Evolutionary conservation across 257 asterid genomes (phyloP).

Genomic region (Galeopsis tetrahit): DNA sequence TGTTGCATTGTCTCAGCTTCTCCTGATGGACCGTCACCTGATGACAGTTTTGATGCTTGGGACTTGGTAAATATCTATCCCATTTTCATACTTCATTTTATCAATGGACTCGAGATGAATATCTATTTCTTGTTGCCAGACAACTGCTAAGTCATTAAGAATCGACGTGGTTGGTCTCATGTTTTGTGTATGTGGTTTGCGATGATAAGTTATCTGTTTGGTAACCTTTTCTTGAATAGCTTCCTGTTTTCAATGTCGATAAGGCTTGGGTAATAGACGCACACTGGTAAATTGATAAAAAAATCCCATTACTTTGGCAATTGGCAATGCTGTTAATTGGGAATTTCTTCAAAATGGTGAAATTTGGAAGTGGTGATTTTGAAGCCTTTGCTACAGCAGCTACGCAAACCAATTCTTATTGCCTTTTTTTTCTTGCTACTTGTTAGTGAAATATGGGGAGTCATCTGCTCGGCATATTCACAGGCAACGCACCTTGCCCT

Average conservation of each 20-base stretch:
- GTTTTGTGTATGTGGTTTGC: slow-evolving; percentile 12
- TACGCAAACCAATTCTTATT: not conserved
- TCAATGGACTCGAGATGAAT: slow-evolving; percentile 10
- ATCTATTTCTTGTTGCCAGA: slow-evolving; percentile 11
- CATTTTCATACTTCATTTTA: not conserved
- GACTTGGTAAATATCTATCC: slow-evolving; percentile 45
- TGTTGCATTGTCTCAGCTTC: slow-evolving; percentile 47
- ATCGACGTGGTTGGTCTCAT: not conserved
- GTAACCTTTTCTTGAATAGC: not conserved
- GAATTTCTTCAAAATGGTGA: not conserved
- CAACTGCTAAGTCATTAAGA: slow-evolving; percentile 6
- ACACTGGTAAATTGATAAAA: not conserved
- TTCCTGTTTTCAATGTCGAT: not conserved
- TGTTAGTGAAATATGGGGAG: slow-evolving; percentile 13
- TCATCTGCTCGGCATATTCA: not conserved
- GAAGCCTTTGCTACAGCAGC: not conserved
- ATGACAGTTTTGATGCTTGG: slow-evolving; percentile 39
- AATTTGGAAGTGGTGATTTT: not conserved
- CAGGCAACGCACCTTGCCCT: not conserved
- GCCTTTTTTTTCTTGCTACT: not conserved
- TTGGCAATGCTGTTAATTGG: not conserved
- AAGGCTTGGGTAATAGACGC: slow-evolving; percentile 5
- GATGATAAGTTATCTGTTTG: not conserved
- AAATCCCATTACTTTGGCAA: not conserved
- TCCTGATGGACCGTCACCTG: slow-evolving; percentile 46